Conservation (phyloP, 2,329 filamentous ascomycete species). For the Fusarium sp. region DNA sequence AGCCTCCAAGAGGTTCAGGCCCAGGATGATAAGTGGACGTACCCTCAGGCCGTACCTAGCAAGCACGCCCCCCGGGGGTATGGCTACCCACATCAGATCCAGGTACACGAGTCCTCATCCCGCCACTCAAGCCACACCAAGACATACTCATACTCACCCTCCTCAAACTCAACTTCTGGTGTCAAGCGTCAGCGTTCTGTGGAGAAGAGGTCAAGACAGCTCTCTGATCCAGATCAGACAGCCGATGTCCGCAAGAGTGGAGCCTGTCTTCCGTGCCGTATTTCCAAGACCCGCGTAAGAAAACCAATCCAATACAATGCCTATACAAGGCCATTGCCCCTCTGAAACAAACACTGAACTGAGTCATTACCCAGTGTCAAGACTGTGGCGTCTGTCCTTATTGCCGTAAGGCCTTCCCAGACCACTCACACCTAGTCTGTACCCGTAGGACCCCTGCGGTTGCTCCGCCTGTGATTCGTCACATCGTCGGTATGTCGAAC, state of each 20-base stretch:
- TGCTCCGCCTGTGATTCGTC: constrained; percentile 52
- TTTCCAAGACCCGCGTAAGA: constrained; percentile 59
- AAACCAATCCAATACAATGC: constrained; percentile 30
- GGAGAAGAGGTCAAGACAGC: constrained; percentile 50
- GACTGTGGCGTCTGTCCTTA: constrained; percentile 54
- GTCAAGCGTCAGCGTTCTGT: constrained; percentile 51
- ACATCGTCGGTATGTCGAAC: constrained; percentile 49
- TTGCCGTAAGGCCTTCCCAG: constrained; percentile 53
- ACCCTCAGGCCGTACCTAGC: constrained; percentile 48
- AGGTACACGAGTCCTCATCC: constrained; percentile 44
- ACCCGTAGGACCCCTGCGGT: constrained; percentile 50
- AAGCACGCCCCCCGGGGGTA: constrained; percentile 46
- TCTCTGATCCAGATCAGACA: constrained; percentile 55
- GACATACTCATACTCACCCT: constrained; percentile 17
- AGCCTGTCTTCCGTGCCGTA: constrained; percentile 59
- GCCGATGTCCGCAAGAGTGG: constrained; percentile 59
- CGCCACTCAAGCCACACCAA: constrained; percentile 36
- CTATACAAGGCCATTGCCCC: constrained; percentile 17
- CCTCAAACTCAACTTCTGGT: constrained; percentile 37
- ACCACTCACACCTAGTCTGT: constrained; percentile 53
- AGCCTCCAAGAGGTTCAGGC: constrained; percentile 49
- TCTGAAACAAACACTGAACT: constrained; percentile 38
- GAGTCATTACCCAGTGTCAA: constrained; percentile 48
- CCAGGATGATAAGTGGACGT: constrained; percentile 54
- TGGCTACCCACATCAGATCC: constrained; percentile 47